Base-by-base conservation (phyloP, 2,329 filamentous ascomycete genomes). In the Venturiaceae sp. region DNA sequence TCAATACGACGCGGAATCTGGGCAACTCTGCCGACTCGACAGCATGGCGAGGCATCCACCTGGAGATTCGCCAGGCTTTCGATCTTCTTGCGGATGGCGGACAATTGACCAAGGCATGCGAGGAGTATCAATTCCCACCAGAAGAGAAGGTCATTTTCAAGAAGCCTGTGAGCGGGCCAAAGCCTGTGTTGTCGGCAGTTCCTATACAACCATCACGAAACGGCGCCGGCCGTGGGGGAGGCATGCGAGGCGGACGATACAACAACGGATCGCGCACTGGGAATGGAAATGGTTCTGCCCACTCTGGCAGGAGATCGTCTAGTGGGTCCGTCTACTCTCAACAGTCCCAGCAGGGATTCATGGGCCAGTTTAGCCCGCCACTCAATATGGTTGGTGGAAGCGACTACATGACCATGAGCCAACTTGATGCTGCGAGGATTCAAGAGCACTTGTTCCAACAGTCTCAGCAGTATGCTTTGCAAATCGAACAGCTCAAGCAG, bases 11-110 rank as follows among this genome's bases (percentile, higher is more conserved):
- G 36, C 84, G 94, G 44, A 99, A 99, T 69, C 78, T 99, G 50
- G 94, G 92, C 44, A 99, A 99, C 66, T 97, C 94, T 1, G 94
- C 91, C 8, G 94, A 99, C 69, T 92, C 96, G 69, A 95, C 89
- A 46, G 92, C 94, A 0, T 96, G 96, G 73, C 84, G 88, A 55
- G 94, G 94, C 1, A 82, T 99, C 32, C 94, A 99, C 69, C 73
- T 90, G 64, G 94, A 99, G 73, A 77, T 99, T 54, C 84, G 94
- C 61, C 82, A 91, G 63, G 94, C 94, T 0, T 97, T 96, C 69
- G 87, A 91, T 60, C 74, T 90, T 58, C 82, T 96, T 19, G 84
- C 88, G 1, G 82, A 88, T 46, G 73, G 72, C 55, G 88, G 84
- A 23, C 90, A 94, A 65, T 78, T 99, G 47, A 82, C 85, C 4